Evolutionary conservation across 805 yeast genomes (phyloP).

Genomic region (Saccharomyces paradoxus): DNA sequence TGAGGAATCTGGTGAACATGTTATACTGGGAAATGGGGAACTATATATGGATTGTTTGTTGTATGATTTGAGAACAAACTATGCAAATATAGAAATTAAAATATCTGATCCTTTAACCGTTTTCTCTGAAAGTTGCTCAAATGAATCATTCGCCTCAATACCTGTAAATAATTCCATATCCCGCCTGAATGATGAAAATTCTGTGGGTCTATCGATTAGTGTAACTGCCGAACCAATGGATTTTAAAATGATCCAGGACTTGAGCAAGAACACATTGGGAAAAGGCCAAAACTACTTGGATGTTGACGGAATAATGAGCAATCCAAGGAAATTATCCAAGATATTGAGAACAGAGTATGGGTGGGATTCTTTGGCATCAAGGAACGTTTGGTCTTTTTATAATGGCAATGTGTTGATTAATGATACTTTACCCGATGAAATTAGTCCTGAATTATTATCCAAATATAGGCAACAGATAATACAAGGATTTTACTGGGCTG

Average conservation of each 20-base stretch:
- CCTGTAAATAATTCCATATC: conserved; percentile 46
- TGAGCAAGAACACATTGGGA: conserved; percentile 8
- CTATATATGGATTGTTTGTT: conserved; percentile 75
- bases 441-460: conserved; percentile 44
- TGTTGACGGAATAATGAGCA: conserved; percentile 33
- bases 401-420: conserved; percentile 56
- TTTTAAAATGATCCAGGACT: conserved; percentile 36
- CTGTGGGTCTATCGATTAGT: conserved; percentile 35
- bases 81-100: conserved; percentile 60
- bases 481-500: conserved; percentile 80
- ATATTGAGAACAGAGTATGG: conserved; percentile 47
- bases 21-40: conserved; percentile 78
- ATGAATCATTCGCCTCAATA: conserved; percentile 60
- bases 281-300: conserved; percentile 2
- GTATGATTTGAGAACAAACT: conserved; percentile 62
- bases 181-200: neutral
- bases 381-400: conserved; percentile 75
- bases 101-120: conserved; percentile 78
- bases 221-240: conserved; percentile 71
- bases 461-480: conserved; percentile 46
- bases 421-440: conserved; percentile 69
- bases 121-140: conserved; percentile 69
- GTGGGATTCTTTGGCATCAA: conserved; percentile 80
- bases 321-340: conserved; percentile 44
- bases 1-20: conserved; percentile 86